Percentiles rank a stretch among this genome's conserved stretches.
These are phyloP conservation scores for Epichloe glyceriae DNA, from an alignment of 2,329 filamentous ascomycete species.

Conservation along the genomic window DNA sequence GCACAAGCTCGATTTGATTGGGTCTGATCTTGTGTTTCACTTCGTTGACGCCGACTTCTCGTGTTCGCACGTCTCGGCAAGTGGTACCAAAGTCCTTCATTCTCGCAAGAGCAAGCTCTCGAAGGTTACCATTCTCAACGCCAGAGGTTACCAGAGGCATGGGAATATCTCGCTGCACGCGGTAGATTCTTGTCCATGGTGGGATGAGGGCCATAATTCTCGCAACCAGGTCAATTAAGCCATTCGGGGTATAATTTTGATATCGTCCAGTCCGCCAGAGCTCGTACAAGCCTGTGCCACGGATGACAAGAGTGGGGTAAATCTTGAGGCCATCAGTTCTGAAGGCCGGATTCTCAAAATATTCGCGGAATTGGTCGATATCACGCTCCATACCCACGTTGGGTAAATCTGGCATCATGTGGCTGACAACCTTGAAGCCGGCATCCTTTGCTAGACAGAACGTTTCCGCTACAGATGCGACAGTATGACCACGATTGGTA, in stretches of 20 bases:
- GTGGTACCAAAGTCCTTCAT: conserved; percentile 99
- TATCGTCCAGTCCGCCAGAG: conserved; percentile 94
- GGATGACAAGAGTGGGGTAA: conserved; percentile 93
- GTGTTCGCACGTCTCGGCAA: conserved; percentile 88
- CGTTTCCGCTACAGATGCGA: conserved; percentile 87
- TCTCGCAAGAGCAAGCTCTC: conserved; percentile 82
- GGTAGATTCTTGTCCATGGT: conserved; percentile 97
- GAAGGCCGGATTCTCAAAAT: conserved; percentile 94
- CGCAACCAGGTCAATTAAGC: conserved; percentile 86
- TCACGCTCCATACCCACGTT: conserved; percentile 99
- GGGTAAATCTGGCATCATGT: conserved; percentile 98
- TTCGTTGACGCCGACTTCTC: conserved; percentile 96
- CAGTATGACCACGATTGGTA: conserved; percentile 92
- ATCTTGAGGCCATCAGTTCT: conserved; percentile 95
- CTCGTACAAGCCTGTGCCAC: conserved; percentile 92
- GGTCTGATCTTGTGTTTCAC: conserved; percentile 98
- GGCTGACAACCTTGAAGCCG: conserved; percentile 95
- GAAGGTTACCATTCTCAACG: conserved; percentile 92
- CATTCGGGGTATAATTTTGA: conserved; percentile 98
- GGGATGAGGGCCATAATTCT: conserved; percentile 91
- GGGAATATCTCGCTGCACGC: conserved; percentile 96
- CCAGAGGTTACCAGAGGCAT: conserved; percentile 99
- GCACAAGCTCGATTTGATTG: conserved; percentile 88
- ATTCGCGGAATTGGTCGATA: conserved; percentile 91
- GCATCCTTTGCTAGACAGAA: conserved; percentile 97